Evolutionary conservation across 257 asterid genomes (phyloP).

Genomic region (Nicotiana tabacum): DNA sequence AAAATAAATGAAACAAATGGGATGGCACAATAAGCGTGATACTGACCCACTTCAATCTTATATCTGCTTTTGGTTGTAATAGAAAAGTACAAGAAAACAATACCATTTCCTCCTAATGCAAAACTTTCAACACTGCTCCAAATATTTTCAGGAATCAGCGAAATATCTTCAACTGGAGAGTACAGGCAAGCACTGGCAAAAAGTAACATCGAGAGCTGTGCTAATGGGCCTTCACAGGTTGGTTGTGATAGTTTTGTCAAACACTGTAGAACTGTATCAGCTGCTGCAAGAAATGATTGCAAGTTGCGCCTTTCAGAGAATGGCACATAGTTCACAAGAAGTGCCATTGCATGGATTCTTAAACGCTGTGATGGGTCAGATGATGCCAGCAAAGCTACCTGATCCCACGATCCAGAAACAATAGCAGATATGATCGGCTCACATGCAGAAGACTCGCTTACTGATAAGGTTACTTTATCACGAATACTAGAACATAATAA

Average conservation of each 20-base stretch:
- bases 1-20: conserved; percentile 23
- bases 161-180: conserved; percentile 75
- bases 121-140: conserved; percentile 80
- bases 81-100: conserved; percentile 10
- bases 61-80: conserved; percentile 8
- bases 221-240: conserved; percentile 60
- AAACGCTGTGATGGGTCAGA: conserved; percentile 68
- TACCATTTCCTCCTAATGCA: conserved; percentile 66
- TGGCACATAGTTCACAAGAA: conserved; percentile 70
- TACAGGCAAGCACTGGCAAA: conserved; percentile 74
- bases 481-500: conserved; percentile 31
- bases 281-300: conserved; percentile 78
- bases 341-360: conserved; percentile 63
- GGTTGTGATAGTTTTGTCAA: conserved; percentile 59
- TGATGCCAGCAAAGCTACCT: conserved; percentile 68
- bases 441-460: conserved; percentile 32
- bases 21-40: conserved; percentile 12
- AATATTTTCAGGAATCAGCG: conserved; percentile 73
- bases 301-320: conserved; percentile 55
- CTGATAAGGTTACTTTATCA: conserved; percentile 32
- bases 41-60: conserved; percentile 1
- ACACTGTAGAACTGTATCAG: conserved; percentile 69
- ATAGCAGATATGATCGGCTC: conserved; percentile 45
- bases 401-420: conserved; percentile 82
- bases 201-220: conserved; percentile 70